Conservation (phyloP, 257 asterid species). For the Nicotiana noctiflora region DNA sequence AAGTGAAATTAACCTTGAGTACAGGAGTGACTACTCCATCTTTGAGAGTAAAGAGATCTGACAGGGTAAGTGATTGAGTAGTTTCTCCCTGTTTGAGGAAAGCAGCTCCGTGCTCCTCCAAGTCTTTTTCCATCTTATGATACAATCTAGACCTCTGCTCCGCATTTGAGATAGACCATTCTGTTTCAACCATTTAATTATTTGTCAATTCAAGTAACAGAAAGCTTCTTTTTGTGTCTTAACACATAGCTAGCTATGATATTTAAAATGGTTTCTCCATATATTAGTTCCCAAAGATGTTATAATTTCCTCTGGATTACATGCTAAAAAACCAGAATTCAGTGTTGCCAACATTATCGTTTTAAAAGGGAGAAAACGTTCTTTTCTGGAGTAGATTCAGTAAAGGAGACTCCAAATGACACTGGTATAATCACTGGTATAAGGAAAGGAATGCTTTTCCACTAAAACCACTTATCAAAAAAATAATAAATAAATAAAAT, state of each 20-base stretch:
- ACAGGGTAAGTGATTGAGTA: conserved; percentile 77
- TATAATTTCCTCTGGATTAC: background rate
- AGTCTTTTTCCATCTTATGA: conserved; percentile 65
- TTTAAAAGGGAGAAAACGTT: background rate
- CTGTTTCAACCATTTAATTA: conserved; percentile 23
- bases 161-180: conserved; percentile 37
- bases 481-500: background rate
- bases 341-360: background rate
- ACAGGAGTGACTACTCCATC: conserved; percentile 62
- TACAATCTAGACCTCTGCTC: conserved; percentile 66
- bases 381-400: background rate
- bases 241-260: background rate
- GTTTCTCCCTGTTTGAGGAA: conserved; percentile 83
- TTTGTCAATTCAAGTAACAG: conserved; percentile 9
- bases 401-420: background rate
- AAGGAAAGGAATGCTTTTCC: background rate
- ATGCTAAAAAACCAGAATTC: background rate
- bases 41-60: conserved; percentile 66
- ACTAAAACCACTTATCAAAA: background rate
- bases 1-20: conserved; percentile 45
- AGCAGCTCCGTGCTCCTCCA: conserved; percentile 75
- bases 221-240: background rate
- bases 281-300: background rate
- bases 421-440: background rate
- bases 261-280: background rate